A percentile compares a stretch with the other conserved stretches of the same genome.
Conservation (phyloP, 108 stramenopile species). For the Skeletonema potamos region DNA sequence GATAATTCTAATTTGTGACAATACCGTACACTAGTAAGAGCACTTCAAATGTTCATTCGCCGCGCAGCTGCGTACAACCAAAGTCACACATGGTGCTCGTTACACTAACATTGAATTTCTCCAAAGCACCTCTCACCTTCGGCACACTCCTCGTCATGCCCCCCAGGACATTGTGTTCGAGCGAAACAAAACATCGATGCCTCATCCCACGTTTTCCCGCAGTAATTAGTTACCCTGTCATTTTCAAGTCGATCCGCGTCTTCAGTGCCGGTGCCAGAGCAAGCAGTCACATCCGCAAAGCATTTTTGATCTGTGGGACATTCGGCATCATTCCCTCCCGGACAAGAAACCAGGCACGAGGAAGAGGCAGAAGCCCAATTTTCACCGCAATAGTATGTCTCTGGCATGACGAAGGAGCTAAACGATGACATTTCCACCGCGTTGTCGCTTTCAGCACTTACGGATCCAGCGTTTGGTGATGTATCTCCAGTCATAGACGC, state of each 20-base stretch:
- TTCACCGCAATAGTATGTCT: constrained; percentile 13
- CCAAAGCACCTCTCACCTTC: constrained; percentile 44
- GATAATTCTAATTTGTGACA: no score
- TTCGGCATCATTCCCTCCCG: constrained; percentile 17
- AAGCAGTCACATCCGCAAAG: constrained; percentile 24
- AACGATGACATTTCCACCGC: neutral
- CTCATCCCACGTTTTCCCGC: constrained; percentile 74
- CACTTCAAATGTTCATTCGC: no score
- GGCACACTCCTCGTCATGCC: constrained; percentile 64
- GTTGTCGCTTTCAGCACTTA: neutral
- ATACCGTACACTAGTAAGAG: no score
- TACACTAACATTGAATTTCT: neutral
- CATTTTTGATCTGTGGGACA: constrained; percentile 35
- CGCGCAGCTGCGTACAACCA: no score
- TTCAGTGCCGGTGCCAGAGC: neutral
- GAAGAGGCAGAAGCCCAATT: constrained; percentile 12
- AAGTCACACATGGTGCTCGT: no score
- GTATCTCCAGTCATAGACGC: neutral
- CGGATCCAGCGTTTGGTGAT: neutral
- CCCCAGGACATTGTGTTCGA: constrained; percentile 61
- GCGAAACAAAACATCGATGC: constrained; percentile 62
- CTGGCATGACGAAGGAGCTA: neutral
- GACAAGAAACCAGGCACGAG: constrained; percentile 6
- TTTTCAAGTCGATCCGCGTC: neutral
- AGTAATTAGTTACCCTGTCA: constrained; percentile 20